These are phyloP conservation scores for Monascus ruber DNA, from an alignment of 2,329 filamentous ascomycete species.

Conservation along the genomic window DNA sequence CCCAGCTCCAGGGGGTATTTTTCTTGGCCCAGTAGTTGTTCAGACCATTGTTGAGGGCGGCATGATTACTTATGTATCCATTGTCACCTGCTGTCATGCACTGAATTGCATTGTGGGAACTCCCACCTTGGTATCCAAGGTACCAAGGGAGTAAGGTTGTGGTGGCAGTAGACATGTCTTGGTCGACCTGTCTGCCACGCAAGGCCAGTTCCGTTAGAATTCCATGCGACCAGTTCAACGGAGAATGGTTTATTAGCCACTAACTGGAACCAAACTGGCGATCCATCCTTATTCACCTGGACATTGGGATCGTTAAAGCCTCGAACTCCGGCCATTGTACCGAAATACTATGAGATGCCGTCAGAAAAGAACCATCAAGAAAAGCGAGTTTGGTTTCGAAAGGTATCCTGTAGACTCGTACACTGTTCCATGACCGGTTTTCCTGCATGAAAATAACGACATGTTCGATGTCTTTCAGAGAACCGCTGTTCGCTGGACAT, in stretches of 20 bases:
- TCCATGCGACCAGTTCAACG: background rate
- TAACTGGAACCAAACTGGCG: slow-evolving; percentile 39
- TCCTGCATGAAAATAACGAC: slow-evolving; percentile 49
- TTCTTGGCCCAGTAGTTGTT: slow-evolving; percentile 45
- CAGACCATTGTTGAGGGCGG: slow-evolving; percentile 38
- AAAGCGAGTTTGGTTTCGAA: background rate
- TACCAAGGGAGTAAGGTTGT: slow-evolving; percentile 43
- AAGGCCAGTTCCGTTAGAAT: background rate
- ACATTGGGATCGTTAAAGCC: slow-evolving; percentile 48
- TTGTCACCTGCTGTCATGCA: slow-evolving; percentile 44
- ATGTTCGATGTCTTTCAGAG: slow-evolving; percentile 44
- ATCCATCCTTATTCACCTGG: slow-evolving; percentile 36
- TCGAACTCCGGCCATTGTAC: slow-evolving; percentile 44
- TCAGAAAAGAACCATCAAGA: background rate
- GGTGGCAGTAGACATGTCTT: slow-evolving; percentile 29
- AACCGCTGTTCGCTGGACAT: slow-evolving; percentile 21
- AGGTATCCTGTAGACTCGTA: slow-evolving; percentile 6
- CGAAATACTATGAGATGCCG: slow-evolving; percentile 38
- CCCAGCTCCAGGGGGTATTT: slow-evolving; percentile 45
- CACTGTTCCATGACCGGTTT: slow-evolving; percentile 31
- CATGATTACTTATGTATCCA: slow-evolving; percentile 42
- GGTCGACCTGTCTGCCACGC: slow-evolving; percentile 25
- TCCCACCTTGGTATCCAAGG: slow-evolving; percentile 43
- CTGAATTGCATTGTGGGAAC: slow-evolving; percentile 41
- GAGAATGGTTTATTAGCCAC: slow-evolving; percentile 8